A percentile compares a stretch with the other conserved stretches of the same genome.
phyloP scores from a whole-genome alignment of 306 rosid species.

The Glycine tomentella region DNA sequence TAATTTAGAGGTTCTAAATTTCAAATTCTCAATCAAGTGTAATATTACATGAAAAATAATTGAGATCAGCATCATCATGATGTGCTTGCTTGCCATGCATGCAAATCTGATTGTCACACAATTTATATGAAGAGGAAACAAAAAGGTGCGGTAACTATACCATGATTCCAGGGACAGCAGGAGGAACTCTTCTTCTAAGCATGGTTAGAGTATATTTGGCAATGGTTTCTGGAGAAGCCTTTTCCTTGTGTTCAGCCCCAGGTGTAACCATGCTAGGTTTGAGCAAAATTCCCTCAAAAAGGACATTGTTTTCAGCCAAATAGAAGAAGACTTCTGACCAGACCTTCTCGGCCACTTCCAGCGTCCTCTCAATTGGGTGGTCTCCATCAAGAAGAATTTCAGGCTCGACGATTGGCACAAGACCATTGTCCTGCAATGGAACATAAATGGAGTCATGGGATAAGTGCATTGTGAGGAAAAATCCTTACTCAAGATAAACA shows the following conservation, averaged over 20 bases:
- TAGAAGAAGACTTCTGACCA: conserved; percentile 97
- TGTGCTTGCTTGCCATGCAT: conserved; percentile 22
- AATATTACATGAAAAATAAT: conserved; percentile 8
- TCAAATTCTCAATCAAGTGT: conserved; percentile 10
- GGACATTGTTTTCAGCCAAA: conserved; percentile 92
- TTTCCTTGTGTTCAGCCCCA: conserved; percentile 95
- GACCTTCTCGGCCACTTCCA: conserved; percentile 98
- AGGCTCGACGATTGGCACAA: conserved; percentile 99
- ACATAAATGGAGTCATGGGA: conserved; percentile 4
- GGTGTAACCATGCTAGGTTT: conserved; percentile 99
- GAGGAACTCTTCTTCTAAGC: conserved; percentile 96
- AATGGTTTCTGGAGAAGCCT: conserved; percentile 87
- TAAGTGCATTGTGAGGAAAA: neutral
- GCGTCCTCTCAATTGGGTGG: conserved; percentile 93
- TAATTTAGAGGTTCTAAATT: conserved; percentile 14
- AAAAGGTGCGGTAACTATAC: conserved; percentile 52
- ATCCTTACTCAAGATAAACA: conserved; percentile 8
- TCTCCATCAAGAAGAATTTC: conserved; percentile 99
- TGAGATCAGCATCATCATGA: conserved; percentile 18
- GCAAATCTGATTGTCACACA: neutral
- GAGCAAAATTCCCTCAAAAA: conserved; percentile 95
- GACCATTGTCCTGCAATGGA: conserved; percentile 87
- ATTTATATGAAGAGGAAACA: conserved; percentile 24
- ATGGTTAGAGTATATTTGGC: conserved; percentile 79
- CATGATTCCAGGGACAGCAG: conserved; percentile 99